Evolutionary conservation across 768 basidiomycete species (phyloP).

Genomic region (Podaxis sp.): DNA sequence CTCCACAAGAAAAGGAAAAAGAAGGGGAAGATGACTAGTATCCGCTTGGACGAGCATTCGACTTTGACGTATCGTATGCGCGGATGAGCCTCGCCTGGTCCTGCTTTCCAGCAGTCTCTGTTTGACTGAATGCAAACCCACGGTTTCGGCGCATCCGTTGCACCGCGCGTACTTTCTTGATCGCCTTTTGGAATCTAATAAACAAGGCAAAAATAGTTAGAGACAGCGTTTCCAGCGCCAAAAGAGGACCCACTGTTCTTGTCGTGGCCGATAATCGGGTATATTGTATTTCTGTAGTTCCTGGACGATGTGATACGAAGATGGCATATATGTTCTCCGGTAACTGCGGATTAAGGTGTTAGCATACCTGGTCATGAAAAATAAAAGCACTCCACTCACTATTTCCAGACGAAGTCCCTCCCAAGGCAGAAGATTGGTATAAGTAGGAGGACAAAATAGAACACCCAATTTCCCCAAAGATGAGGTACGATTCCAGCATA

Average conservation of each 20-base stretch:
- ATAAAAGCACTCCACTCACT: conserved; percentile 51
- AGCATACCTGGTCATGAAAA: conserved; percentile 14
- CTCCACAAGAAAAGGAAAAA: conserved; percentile 12
- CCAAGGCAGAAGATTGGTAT: conserved; percentile 82
- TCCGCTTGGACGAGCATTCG: conserved; percentile 68
- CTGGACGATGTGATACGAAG: conserved; percentile 97
- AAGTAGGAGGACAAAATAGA: conserved; percentile 86
- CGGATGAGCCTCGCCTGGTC: conserved; percentile 86
- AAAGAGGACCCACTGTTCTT: conserved; percentile 77
- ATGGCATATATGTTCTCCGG: conserved; percentile 83
- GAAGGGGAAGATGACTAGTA: conserved; percentile 42
- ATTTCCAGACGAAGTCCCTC: conserved; percentile 96
- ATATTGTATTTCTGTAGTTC: conserved; percentile 99
- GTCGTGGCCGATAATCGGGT: conserved; percentile 93
- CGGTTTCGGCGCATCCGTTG: conserved; percentile 96
- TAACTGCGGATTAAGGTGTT: conserved; percentile 51
- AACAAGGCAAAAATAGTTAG: conserved; percentile 13
- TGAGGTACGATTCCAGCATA: conserved; percentile 88
- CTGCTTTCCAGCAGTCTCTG: conserved; percentile 80
- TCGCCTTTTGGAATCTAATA: conserved; percentile 92
- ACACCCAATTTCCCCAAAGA: conserved; percentile 83
- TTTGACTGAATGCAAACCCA: conserved; percentile 98
- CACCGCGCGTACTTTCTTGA: conserved; percentile 99
- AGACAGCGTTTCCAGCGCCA: not conserved
- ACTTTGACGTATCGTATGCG: conserved; percentile 85